phyloP scores from a whole-genome alignment of 352 stramenopile genomes.

The Phytopythium mirpurense region DNA sequence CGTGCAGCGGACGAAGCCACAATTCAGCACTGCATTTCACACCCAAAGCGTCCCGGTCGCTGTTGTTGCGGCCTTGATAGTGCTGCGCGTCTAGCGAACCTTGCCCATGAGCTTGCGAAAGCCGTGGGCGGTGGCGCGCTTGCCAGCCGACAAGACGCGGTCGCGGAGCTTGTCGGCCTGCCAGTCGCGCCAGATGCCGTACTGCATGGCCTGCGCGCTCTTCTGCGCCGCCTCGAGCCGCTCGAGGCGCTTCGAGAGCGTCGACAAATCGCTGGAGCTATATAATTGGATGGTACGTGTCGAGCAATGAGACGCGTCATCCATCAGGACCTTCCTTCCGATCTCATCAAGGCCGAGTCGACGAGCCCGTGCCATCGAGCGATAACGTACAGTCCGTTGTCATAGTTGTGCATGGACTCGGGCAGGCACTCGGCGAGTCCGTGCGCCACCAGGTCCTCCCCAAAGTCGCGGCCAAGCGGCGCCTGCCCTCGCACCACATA shows the following conservation, averaged over 20 bases:
- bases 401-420: constrained; percentile 54
- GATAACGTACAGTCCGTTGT: constrained; percentile 47
- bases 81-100: constrained; percentile 10
- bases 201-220: constrained; percentile 73
- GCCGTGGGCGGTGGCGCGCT: constrained; percentile 42
- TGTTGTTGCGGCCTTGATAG: too few relatives aligned
- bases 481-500: constrained; percentile 16
- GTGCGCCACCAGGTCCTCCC: constrained; percentile 47
- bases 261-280: constrained; percentile 16
- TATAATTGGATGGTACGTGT: too few relatives aligned
- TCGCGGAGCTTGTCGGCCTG: constrained; percentile 59
- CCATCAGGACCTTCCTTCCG: too few relatives aligned
- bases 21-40: background rate
- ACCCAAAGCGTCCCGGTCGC: too few relatives aligned
- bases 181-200: constrained; percentile 77
- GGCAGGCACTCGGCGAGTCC: constrained; percentile 60
- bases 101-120: constrained; percentile 39
- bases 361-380: too few relatives aligned
- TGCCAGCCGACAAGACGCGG: constrained; percentile 58
- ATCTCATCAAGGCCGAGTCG: too few relatives aligned
- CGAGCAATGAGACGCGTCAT: background rate
- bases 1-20: background rate
- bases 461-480: constrained; percentile 49
- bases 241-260: constrained; percentile 35
- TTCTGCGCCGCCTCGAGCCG: constrained; percentile 52